Base-by-base conservation (phyloP, 306 rosid genomes). In the Aeschynomene evenia region DNA sequence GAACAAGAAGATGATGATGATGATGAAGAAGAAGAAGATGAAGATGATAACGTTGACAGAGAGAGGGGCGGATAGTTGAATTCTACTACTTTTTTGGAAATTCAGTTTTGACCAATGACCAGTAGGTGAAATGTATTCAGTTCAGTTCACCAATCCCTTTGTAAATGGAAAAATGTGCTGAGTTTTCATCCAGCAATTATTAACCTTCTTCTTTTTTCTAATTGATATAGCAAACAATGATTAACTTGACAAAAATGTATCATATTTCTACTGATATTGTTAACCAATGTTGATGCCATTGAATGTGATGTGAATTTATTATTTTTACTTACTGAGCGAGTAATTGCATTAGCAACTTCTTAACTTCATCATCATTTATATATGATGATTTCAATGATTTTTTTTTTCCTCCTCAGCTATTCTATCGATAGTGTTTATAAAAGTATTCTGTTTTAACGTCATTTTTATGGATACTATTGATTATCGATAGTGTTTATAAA, bases 21-120 rank as follows among this genome's bases (percentile, higher is more conserved):
- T 0, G 45, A 67, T 4, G 66, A 11, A 1, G 40, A 15, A 3
- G 6, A 14, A 24, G 60, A 54, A 24, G 42, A 64, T 37, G 6
- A 14, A 24, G 60, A 54, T 12, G 42, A 64, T 37, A 70, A 71
- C 8, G 80, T 80, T 74, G 78, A 77, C 64, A 72, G 70, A 66
- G n/a, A 40, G 48, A 40, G 45, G 59, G 18, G 46, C 12, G 46
- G 4, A 12, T 3, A 39, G 34, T 1, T 9, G n/a, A 6, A 15
- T 54, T 43, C 46, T 55, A 49, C n/a, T 5, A 39, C 45, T 52
- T 43, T n/a, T 48, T 72, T 16, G 73, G 77, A 64, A 63, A 14
- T 39, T 40, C 9, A 2, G 23, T 52, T 70, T 81, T 81, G 86
- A 81, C 86, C 20, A 71, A 75, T 81, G 86, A 81, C 86, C 20